A percentile compares a stretch with the other conserved stretches of the same genome.
Evolutionary conservation across 1,284 basidiomycete species (phyloP).

Genomic region (Ustilago loliicola): DNA sequence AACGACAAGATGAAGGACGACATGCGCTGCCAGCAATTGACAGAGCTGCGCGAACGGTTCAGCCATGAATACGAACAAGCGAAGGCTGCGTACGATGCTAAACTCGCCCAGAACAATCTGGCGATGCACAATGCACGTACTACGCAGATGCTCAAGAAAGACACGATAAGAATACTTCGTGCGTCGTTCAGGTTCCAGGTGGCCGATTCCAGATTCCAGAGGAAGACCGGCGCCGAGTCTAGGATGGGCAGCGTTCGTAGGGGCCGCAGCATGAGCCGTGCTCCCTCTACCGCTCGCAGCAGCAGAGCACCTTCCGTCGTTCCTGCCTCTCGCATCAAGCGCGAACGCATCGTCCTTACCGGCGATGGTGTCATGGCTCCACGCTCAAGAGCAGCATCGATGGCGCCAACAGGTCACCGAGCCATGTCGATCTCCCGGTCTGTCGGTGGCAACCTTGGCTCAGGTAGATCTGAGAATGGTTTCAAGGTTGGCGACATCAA

Average conservation of each 20-base stretch:
- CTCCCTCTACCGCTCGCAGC: neutral
- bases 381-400: neutral
- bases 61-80: neutral
- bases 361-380: neutral
- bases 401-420: neutral
- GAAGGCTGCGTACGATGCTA: neutral
- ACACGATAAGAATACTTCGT: constrained; percentile 16
- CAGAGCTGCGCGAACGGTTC: neutral
- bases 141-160: constrained; percentile 4
- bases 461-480: neutral
- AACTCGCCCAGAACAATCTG: neutral
- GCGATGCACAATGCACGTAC: neutral
- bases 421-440: neutral
- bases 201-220: neutral
- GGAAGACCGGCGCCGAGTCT: neutral
- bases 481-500: constrained; percentile 16
- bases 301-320: constrained; percentile 2
- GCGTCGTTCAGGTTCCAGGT: neutral
- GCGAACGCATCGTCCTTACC: constrained; percentile 8
- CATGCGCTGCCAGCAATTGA: neutral
- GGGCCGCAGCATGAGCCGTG: constrained; percentile 6
- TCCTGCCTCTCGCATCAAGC: neutral
- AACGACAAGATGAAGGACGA: constrained; percentile 16
- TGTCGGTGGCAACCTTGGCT: neutral
- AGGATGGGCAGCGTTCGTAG: constrained; percentile 13